A percentile compares a stretch with the other conserved stretches of the same genome.
Conservation (phyloP, 805 yeast species). For the Metschnikowia vanudenii region DNA sequence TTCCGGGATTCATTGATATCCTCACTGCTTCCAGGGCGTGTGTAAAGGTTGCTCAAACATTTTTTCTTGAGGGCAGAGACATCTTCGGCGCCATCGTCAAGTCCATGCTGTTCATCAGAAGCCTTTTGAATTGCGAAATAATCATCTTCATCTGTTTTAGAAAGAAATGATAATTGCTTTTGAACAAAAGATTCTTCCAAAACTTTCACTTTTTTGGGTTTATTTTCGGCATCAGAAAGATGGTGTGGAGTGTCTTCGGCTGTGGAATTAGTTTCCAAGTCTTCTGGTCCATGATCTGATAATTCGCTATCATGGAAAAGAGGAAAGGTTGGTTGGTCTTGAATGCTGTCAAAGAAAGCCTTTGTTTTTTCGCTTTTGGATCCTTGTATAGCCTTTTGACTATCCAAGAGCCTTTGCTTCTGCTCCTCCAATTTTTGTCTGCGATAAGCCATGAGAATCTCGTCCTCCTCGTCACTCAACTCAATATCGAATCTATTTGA, state of each 20-base stretch:
- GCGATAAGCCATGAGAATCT: constrained; percentile 47
- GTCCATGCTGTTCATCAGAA: constrained; percentile 38
- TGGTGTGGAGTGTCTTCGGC: constrained; percentile 15
- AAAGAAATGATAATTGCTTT: constrained; percentile 53
- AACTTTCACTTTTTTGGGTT: constrained; percentile 37
- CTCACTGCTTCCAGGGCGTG: constrained; percentile 11
- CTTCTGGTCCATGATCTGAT: constrained; percentile 24
- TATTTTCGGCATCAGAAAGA: constrained; percentile 25
- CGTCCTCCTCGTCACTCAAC: constrained; percentile 75
- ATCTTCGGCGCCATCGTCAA: constrained; percentile 42
- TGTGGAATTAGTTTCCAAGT: constrained; percentile 9
- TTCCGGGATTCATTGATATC: constrained; percentile 11
- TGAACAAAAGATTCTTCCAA: constrained; percentile 54
- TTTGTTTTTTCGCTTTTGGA: constrained; percentile 55
- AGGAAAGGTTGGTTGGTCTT: constrained; percentile 42
- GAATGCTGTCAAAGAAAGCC: constrained; percentile 66
- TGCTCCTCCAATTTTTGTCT: constrained; percentile 45
- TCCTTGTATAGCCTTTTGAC: constrained; percentile 42
- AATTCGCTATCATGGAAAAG: constrained; percentile 27
- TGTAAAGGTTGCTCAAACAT: constrained; percentile 34
- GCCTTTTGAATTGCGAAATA: constrained; percentile 31
- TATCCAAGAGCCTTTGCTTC: constrained; percentile 47
- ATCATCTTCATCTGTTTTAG: constrained; percentile 30
- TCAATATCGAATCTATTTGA: constrained; percentile 58
- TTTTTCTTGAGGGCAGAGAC: constrained; percentile 44